Conservation (phyloP, 2,329 filamentous ascomycete species). For the Aureobasidium sp. region DNA sequence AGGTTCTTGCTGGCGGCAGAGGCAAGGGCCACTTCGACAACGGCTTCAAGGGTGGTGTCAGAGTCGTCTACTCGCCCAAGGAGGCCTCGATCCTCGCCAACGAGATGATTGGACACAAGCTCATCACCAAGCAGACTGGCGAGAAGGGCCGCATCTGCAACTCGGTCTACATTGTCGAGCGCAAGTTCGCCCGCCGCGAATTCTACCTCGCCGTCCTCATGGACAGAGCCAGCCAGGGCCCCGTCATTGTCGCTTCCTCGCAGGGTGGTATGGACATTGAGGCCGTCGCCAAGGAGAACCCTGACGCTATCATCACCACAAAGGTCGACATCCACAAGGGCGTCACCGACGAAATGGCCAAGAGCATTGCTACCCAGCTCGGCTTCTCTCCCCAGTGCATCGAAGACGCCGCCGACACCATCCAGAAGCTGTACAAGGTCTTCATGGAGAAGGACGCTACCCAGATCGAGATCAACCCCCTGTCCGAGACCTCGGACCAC, state of each 20-base stretch:
- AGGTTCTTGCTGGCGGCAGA: conserved; percentile 94
- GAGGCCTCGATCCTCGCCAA: conserved; percentile 95
- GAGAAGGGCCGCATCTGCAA: conserved; percentile 90
- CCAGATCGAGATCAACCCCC: conserved; percentile 99
- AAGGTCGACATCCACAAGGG: conserved; percentile 89
- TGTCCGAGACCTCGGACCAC: conserved; percentile 97
- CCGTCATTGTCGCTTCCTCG: conserved; percentile 94
- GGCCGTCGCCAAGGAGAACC: conserved; percentile 94
- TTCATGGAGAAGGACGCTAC: conserved; percentile 98
- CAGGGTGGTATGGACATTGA: conserved; percentile 99
- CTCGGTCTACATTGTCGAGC: conserved; percentile 97
- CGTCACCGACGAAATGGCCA: conserved; percentile 91
- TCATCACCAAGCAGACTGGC: conserved; percentile 99
- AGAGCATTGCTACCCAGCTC: conserved; percentile 80
- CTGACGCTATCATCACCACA: conserved; percentile 90
- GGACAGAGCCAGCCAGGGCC: conserved; percentile 85
- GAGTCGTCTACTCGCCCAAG: conserved; percentile 97
- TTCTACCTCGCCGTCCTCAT: conserved; percentile 99
- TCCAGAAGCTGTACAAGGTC: conserved; percentile 98
- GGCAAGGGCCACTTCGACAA: conserved; percentile 98
- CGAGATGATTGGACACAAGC: conserved; percentile 99
- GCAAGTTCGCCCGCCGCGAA: conserved; percentile 97
- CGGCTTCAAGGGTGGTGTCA: conserved; percentile 95
- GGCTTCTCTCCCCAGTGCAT: conserved; percentile 98
- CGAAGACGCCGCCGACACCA: conserved; percentile 88